These are phyloP conservation scores for Epichloe typhina DNA, from an alignment of 2,329 filamentous ascomycete species.

Conservation along the genomic window DNA sequence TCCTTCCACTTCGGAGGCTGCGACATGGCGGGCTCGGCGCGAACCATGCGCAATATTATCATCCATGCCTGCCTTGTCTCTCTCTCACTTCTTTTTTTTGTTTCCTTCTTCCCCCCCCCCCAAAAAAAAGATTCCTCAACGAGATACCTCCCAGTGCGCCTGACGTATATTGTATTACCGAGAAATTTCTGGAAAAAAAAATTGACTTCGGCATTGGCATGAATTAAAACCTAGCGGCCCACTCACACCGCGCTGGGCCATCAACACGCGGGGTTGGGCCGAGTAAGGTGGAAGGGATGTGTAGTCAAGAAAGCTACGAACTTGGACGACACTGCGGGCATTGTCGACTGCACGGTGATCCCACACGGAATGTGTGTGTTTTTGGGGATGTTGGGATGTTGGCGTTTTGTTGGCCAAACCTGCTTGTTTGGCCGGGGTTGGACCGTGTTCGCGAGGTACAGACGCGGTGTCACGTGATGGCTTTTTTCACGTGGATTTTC, in stretches of 20 bases:
- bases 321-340: too few species aligned
- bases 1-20: background rate
- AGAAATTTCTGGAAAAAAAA: too few species aligned
- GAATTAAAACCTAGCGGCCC: background rate
- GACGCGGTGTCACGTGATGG: background rate
- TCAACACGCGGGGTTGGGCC: too few species aligned
- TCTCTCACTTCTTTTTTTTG: background rate
- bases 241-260: background rate
- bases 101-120: background rate
- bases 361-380: too few species aligned
- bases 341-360: too few species aligned
- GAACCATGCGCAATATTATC: constrained; percentile 17
- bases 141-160: too few species aligned
- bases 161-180: too few species aligned
- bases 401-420: too few species aligned
- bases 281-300: too few species aligned
- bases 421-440: background rate
- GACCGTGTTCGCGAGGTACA: background rate
- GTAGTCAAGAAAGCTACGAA: too few species aligned
- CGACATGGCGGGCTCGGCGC: constrained; percentile 18
- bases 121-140: too few species aligned
- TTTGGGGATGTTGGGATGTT: background rate
- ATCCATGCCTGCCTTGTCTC: constrained; percentile 15
- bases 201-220: background rate
- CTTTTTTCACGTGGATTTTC: background rate